Conservation (phyloP, 208 protist species). For the Leishmania amazonensis region DNA sequence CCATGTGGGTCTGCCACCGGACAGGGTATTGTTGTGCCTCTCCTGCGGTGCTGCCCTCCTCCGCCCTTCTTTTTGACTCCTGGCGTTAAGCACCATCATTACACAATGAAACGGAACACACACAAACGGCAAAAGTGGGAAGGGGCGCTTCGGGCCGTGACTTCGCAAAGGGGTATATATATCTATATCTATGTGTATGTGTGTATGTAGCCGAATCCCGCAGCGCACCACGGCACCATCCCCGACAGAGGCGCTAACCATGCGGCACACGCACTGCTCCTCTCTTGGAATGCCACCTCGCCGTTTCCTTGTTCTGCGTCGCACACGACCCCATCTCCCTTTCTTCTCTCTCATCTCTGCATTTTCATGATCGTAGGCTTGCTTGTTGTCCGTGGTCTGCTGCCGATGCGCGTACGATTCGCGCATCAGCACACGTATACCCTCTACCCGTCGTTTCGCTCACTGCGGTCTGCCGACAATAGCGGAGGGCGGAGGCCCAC, state of each 20-base stretch:
- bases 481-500: background rate
- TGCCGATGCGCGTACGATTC: background rate
- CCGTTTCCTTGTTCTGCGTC: slow-evolving; percentile 1
- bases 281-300: slow-evolving; percentile 6
- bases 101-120: background rate
- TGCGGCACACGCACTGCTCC: slow-evolving; percentile 3
- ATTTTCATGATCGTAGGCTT: background rate
- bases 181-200: too few relatives aligned
- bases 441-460: background rate
- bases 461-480: background rate
- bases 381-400: background rate
- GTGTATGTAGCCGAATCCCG: background rate
- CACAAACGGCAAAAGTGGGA: background rate
- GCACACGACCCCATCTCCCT: background rate
- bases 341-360: background rate
- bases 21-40: background rate
- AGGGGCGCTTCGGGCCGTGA: background rate
- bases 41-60: background rate
- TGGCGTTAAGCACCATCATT: background rate
- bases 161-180: too few relatives aligned
- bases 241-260: background rate
- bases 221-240: background rate
- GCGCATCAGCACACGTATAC: background rate
- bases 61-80: background rate
- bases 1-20: background rate